Conservation (phyloP, 768 basidiomycete species). For the Phaeotremella fagi region DNA sequence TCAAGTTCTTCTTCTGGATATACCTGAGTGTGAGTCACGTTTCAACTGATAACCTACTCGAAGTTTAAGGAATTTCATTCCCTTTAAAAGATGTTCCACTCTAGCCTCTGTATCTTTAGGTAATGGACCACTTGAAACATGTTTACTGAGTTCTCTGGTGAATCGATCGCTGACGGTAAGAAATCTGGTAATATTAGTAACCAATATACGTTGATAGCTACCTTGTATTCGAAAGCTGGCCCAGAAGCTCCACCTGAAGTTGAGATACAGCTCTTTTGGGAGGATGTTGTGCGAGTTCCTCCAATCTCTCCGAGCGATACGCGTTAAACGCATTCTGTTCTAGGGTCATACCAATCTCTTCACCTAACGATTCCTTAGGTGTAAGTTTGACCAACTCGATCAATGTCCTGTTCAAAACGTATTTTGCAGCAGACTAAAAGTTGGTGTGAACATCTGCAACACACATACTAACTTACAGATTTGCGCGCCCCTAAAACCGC, state of each 20-base stretch:
- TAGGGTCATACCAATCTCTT: conserved; percentile 69
- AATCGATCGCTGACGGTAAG: conserved; percentile 90
- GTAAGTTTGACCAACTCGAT: conserved; percentile 69
- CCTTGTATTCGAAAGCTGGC: conserved; percentile 75
- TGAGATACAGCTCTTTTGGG: conserved; percentile 79
- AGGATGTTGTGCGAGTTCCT: conserved; percentile 60
- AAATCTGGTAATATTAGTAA: conserved; percentile 56
- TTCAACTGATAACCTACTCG: conserved; percentile 49
- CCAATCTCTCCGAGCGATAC: conserved; percentile 45
- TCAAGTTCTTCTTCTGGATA: conserved; percentile 92
- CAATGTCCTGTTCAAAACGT: conserved; percentile 82
- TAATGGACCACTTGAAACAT: conserved; percentile 64
- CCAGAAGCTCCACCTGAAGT: conserved; percentile 75
- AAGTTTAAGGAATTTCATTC: conserved; percentile 74
- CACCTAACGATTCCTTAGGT: conserved; percentile 71
- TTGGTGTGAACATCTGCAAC: too few species aligned
- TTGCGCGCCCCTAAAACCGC: conserved; percentile 41
- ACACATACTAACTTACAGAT: conserved; percentile 50
- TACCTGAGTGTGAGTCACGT: conserved; percentile 55
- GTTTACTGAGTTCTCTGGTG: conserved; percentile 68
- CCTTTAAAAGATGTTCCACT: conserved; percentile 78
- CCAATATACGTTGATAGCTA: conserved; percentile 37
- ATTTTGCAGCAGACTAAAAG: conserved; percentile 71
- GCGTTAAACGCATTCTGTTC: conserved; percentile 86
- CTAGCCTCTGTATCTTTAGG: conserved; percentile 74